Evolutionary conservation across 2,329 filamentous ascomycete species (phyloP), one percentile per base, ranked within the genome.

Genomic region (Knufia petricola): DNA sequence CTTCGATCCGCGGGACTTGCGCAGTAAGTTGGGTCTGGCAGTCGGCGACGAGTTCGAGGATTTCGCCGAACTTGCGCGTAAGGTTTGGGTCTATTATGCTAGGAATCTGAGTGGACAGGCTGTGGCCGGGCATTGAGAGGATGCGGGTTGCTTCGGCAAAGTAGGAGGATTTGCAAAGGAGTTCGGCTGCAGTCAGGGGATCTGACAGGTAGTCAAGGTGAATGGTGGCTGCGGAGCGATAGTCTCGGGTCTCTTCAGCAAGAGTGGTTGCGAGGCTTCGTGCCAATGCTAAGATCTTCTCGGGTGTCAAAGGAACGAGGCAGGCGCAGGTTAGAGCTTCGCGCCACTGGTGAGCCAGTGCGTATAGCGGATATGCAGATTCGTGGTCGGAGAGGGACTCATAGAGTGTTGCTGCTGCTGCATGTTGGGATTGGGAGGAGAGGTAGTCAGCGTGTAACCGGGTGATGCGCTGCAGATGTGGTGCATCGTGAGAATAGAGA

Each of bases 41-140:
- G 64, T 98, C 92, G 1, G 92, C 87, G 9, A 98, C 78, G 51
- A 96, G 81, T 63, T 96, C 92, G 1, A 88, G 95, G 59, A 84
- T 89, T 46, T 78, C 80, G 19, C 84, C 83, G 49, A 92, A 81
- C 1, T 85, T 81, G 50, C 96, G 90, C 3, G 82, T 77, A 4
- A 98, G 79, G 1, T 85, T 86, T 0, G 77, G 67, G 62, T 98
- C 90, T 12, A 98, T 75, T 47, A 85, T 77, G 0, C 75, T 68
- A 23, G 69, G 67, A 28, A 96, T 75, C 3, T 94, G 75, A 1
- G 79, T 71, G 0, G 77, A 67, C 13, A 78, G 75, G 4, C n/a
- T 28, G 10, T 31, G 30, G 1, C 69, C 67, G 52, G 79, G 76
- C 2, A 83, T 73, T 3, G 78, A 76, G 30, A 85, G 75, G 20